These are phyloP conservation scores for Pseudonitzschia delicatissima DNA, from an alignment of 108 stramenopile species.

Conservation along the genomic window DNA sequence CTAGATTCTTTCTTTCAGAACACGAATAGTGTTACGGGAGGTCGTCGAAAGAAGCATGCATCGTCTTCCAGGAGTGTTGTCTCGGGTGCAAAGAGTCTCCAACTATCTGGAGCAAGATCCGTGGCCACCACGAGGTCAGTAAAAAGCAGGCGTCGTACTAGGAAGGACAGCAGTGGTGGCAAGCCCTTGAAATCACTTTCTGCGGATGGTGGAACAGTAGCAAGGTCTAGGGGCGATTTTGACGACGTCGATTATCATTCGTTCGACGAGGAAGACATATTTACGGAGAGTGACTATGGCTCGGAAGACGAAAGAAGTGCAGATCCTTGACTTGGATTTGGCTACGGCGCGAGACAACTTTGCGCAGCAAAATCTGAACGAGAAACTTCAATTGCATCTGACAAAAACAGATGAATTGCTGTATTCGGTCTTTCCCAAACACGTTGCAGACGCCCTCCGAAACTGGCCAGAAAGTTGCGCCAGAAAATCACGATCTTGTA, in stretches of 20 bases:
- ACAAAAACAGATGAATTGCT: conserved; percentile 32
- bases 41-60: not conserved
- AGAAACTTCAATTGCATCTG: conserved; percentile 27
- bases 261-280: not conserved
- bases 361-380: conserved; percentile 5
- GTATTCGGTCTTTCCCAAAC: conserved; percentile 41
- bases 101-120: not conserved
- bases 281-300: not conserved
- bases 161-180: not conserved
- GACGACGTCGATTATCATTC: not conserved
- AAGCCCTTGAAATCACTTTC: not conserved
- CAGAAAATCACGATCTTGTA: conserved; percentile 45
- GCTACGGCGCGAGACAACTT: conserved; percentile 8
- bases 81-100: not conserved
- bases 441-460: conserved; percentile 43
- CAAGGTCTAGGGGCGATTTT: not conserved
- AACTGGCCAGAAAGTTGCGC: conserved; percentile 51
- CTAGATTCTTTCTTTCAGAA: not conserved
- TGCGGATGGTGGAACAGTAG: not conserved
- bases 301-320: not conserved
- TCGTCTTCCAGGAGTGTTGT: conserved; percentile 5
- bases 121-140: not conserved
- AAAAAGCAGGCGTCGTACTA: conserved; percentile 5
- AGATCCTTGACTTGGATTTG: not conserved
- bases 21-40: not conserved